These are phyloP conservation scores for Saccharomyces hybrid DNA, from an alignment of 1,139 yeast genomes.

Conservation along the genomic window DNA sequence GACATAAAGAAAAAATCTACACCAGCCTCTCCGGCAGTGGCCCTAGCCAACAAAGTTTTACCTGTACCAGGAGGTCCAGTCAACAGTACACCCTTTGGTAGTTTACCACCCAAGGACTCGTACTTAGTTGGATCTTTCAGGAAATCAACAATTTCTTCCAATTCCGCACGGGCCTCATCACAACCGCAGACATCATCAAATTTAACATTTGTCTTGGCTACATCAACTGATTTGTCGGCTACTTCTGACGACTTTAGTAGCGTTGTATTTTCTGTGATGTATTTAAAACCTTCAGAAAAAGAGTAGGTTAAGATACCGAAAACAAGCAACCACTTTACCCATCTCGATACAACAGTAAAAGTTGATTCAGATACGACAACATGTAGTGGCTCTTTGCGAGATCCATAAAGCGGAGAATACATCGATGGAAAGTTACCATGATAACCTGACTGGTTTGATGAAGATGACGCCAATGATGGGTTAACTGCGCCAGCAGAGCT, in stretches of 20 bases:
- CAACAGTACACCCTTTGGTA: conserved; percentile 92
- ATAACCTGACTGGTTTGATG: conserved; percentile 16
- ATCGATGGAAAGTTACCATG: conserved; percentile 29
- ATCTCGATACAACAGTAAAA: conserved; percentile 66
- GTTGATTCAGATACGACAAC: conserved; percentile 84
- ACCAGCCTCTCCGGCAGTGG: conserved; percentile 99
- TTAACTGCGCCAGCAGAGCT: conserved; percentile 31
- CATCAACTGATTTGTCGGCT: conserved; percentile 73
- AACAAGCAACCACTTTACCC: conserved; percentile 87
- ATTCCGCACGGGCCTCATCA: conserved; percentile 95
- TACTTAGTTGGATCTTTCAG: conserved; percentile 92
- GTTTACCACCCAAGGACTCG: conserved; percentile 93
- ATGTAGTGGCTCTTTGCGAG: conserved; percentile 66
- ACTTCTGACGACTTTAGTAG: conserved; percentile 71
- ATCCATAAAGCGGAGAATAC: conserved; percentile 33
- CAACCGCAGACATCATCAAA: conserved; percentile 95
- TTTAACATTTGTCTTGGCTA: conserved; percentile 76
- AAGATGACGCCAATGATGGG: conserved; percentile 24
- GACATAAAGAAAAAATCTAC: conserved; percentile 98
- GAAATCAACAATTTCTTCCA: conserved; percentile 94
- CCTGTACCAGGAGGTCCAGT: conserved; percentile 99
- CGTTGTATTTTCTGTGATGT: conserved; percentile 78
- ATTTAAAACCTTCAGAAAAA: conserved; percentile 66
- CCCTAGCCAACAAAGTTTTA: conserved; percentile 92
- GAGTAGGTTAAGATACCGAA: conserved; percentile 68